Conservation (phyloP, 2,329 filamentous ascomycete genomes). For the Clonostachys sp. region DNA sequence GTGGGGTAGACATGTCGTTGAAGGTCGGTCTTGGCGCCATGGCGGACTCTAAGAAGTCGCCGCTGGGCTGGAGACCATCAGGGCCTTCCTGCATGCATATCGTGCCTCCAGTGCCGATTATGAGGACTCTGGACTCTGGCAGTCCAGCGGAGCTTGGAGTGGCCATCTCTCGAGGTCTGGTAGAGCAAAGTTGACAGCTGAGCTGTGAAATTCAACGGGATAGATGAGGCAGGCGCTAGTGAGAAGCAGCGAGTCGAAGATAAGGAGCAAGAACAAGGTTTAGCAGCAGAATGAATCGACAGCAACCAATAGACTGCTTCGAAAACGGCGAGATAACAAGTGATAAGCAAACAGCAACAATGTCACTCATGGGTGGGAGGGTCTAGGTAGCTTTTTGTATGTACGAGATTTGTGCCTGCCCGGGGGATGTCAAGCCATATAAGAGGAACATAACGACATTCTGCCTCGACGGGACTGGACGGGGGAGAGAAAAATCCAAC, state of each 20-base stretch:
- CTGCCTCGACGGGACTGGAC: too few species aligned
- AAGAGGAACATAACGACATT: too few species aligned
- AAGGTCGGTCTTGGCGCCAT: slow-evolving; percentile 80
- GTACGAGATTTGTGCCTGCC: too few species aligned
- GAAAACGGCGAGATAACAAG: not conserved
- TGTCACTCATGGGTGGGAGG: too few species aligned
- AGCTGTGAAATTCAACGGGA: not conserved
- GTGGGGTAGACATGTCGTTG: slow-evolving; percentile 57
- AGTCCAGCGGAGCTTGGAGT: slow-evolving; percentile 17
- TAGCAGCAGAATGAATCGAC: too few species aligned
- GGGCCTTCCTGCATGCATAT: slow-evolving; percentile 87
- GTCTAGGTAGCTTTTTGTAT: too few species aligned
- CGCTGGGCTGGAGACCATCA: slow-evolving; percentile 74
- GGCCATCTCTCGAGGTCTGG: slow-evolving; percentile 4
- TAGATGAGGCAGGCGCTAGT: not conserved
- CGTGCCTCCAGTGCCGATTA: slow-evolving; percentile 86
- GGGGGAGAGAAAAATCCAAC: too few species aligned
- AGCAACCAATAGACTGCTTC: not conserved
- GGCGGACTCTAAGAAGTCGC: slow-evolving; percentile 76
- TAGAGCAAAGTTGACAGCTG: not conserved
- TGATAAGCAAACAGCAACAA: too few species aligned
- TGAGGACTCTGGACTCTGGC: slow-evolving; percentile 76
- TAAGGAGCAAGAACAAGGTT: too few species aligned
- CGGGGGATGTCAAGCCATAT: too few species aligned
- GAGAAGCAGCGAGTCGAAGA: too few species aligned